Evolutionary conservation across 164 flowering plant genomes (phyloP), one percentile per base, ranked within the genome.

Genomic region (Sedum album): DNA sequence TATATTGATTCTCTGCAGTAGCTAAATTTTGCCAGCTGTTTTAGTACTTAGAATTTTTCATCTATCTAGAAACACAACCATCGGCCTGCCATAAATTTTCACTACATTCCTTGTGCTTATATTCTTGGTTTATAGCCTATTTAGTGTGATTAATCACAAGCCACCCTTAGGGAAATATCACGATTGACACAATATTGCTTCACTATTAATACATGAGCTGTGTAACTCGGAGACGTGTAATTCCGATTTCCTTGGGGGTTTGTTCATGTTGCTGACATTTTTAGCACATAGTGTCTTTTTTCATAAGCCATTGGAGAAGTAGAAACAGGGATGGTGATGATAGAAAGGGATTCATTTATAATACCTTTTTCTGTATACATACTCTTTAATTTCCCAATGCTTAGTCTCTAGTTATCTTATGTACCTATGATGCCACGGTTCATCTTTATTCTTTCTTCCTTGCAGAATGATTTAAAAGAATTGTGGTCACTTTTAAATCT

Each of bases 381-480:
- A 30, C 31, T 26, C 28, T 23, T 55, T 23, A n/a, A 48, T n/a
- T 55, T 25, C 25, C 30, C 60, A 9, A 26, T 17, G 26, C 26
- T 55, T 57, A 7, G 18, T 57, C 57, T n/a, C 1, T 57, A 11
- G 33, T 57, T 4, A 57, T 57, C 20, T 0, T 18, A 57, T 26
- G 62, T 28, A 53, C 2, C 33, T 11, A 5, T 9, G 20, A 57
- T 57, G 28, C 17, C 1, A 26, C 17, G 31, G 33, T 11, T 1
- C 38, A 66, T 41, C 80, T 76, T 13, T 89, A 95, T 97, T 67
- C 84, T 10, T 35, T 53, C 17, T 68, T 53, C 62, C 72, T 51
- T 84, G 83, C 93, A 95, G 99, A 95, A 95, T 79, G 99, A 95
- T 80, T 76, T 95, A 76, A 92, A 95, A 77, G 99, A 95, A 75